A percentile compares a stretch with the other conserved stretches of the same genome.
phyloP scores from a whole-genome alignment of 257 asterid genomes.

The Solanum pennellii region DNA sequence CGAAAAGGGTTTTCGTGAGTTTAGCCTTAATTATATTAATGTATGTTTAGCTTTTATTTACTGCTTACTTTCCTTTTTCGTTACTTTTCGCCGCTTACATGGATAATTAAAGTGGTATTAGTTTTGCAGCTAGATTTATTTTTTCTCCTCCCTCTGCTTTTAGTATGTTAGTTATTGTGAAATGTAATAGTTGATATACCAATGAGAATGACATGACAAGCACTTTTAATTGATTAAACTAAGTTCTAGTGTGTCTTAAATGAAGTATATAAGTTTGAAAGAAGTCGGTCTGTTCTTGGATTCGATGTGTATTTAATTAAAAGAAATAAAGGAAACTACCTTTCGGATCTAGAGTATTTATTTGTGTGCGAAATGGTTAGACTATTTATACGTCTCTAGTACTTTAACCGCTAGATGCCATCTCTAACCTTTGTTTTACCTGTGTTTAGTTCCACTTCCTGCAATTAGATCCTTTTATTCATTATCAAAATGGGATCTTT shows the following conservation, averaged over 20 bases:
- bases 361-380: not conserved
- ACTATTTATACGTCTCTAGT: not conserved
- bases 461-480: not conserved
- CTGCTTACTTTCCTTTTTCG: constrained; percentile 2
- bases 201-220: constrained; percentile 12
- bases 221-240: constrained; percentile 3
- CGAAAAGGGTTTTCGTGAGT: constrained; percentile 63
- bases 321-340: not conserved
- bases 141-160: constrained; percentile 4
- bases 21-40: constrained; percentile 17
- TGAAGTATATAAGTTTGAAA: not conserved
- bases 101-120: constrained; percentile 22
- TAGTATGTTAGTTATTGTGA: constrained; percentile 14
- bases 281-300: not conserved
- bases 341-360: not conserved
- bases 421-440: not conserved
- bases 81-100: constrained; percentile 11
- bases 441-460: not conserved
- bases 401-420: not conserved
- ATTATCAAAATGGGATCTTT: not conserved
- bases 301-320: not conserved
- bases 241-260: constrained; percentile 5
- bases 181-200: constrained; percentile 25
- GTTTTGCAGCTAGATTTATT: constrained; percentile 13
- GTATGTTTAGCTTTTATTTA: constrained; percentile 17